Percentiles rank a stretch among this genome's conserved stretches.
Evolutionary conservation across 768 basidiomycete species (phyloP).

Genomic region (Trametopsis cervina): DNA sequence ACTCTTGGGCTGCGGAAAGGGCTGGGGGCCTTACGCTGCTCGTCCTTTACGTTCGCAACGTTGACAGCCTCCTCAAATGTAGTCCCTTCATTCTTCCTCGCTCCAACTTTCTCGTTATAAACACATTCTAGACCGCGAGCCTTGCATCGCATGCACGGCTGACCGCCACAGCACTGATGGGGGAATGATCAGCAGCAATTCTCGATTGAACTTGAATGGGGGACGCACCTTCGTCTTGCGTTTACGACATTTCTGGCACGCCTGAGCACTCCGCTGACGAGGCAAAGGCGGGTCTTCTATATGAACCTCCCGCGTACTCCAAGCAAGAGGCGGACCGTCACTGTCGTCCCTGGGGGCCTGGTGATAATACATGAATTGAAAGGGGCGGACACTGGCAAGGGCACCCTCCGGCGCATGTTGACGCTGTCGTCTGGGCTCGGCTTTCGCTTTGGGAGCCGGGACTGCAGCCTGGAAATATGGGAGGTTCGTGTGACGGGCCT

Average conservation of each 20-base stretch:
- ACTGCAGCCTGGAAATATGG: no score
- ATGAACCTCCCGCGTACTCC: conserved; percentile 3
- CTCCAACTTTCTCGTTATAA: conserved; percentile 28
- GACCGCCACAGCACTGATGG: conserved; percentile 49
- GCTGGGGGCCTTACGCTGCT: neutral
- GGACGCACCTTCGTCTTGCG: conserved; percentile 48
- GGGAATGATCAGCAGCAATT: neutral
- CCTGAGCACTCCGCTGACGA: conserved; percentile 34
- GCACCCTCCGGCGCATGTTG: neutral
- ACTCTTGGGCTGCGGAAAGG: neutral
- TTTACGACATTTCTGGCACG: conserved; percentile 51
- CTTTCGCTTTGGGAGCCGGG: no score
- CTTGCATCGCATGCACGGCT: conserved; percentile 46
- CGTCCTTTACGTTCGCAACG: neutral
- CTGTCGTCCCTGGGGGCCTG: conserved; percentile 2
- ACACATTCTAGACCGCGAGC: conserved; percentile 44
- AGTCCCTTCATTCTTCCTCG: neutral
- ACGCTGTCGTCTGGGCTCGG: no score
- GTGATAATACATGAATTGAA: conserved; percentile 6
- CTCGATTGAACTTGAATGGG: neutral
- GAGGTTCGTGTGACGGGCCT: no score
- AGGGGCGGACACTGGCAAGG: neutral
- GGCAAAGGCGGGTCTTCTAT: conserved; percentile 1
- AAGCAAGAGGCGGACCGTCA: conserved; percentile 4
- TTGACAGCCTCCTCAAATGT: neutral